A percentile compares a stretch with the other conserved stretches of the same genome.
phyloP scores from a whole-genome alignment of 1,139 yeast species.

The Lodderomyces margitis region DNA sequence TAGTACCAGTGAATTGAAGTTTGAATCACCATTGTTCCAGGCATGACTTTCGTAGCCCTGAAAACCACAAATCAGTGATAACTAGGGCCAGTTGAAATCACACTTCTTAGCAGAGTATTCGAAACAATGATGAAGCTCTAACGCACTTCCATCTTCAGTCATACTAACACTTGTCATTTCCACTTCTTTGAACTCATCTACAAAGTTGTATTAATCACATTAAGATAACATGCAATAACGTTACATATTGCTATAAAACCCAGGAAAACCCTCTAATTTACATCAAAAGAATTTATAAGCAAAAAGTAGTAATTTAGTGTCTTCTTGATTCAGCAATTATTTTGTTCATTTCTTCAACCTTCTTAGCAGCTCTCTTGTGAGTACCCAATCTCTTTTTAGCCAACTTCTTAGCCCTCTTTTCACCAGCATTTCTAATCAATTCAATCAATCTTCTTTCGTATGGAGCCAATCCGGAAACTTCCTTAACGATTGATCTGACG shows the following conservation, averaged over 20 bases:
- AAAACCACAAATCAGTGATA: too few species aligned
- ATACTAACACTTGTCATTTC: too few species aligned
- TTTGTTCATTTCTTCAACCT: conserved; percentile 97
- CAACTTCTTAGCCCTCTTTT: conserved; percentile 99
- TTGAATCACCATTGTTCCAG: too few species aligned
- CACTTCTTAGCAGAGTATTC: too few species aligned
- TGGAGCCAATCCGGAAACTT: conserved; percentile 99
- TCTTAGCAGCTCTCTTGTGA: conserved; percentile 98
- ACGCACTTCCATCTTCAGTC: too few species aligned
- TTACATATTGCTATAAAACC: neutral
- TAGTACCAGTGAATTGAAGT: too few species aligned
- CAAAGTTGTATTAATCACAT: conserved; percentile 1
- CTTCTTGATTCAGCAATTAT: conserved; percentile 98
- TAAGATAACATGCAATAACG: conserved; percentile 1
- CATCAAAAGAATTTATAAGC: too few species aligned
- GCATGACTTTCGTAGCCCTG: too few species aligned
- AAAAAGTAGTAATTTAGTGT: conserved; percentile 31
- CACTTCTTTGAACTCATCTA: conserved; percentile 11
- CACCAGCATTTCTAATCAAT: conserved; percentile 99
- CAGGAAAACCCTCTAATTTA: neutral
- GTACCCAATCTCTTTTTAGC: conserved; percentile 99
- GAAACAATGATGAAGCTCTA: too few species aligned
- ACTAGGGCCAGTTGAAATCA: too few species aligned
- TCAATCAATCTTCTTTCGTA: conserved; percentile 99
- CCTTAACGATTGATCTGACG: conserved; percentile 93